Evolutionary conservation across 805 yeast species (phyloP).

Genomic region (Saturnispora diversa): DNA sequence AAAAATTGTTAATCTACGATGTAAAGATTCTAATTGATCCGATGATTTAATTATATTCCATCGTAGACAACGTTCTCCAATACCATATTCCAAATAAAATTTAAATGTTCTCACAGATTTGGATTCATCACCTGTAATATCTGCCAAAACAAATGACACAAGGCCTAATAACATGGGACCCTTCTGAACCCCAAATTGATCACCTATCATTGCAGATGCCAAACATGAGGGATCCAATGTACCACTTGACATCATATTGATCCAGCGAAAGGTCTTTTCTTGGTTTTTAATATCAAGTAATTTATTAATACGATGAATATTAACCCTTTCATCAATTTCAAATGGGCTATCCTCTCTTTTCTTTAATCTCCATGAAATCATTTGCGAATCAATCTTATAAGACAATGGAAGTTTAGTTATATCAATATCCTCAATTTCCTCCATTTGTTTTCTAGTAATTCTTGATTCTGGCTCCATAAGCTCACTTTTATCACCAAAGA

Average conservation of each 20-base stretch:
- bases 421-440: too few relatives aligned
- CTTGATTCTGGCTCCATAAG: constrained; percentile 2
- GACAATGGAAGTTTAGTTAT: too few relatives aligned
- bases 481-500: constrained; percentile 8
- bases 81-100: constrained; percentile 84
- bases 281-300: constrained; percentile 21
- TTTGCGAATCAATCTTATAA: background rate
- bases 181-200: constrained; percentile 66
- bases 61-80: constrained; percentile 65
- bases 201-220: constrained; percentile 66
- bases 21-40: constrained; percentile 64
- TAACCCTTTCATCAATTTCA: background rate
- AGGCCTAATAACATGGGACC: constrained; percentile 77
- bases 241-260: constrained; percentile 31
- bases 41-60: constrained; percentile 75
- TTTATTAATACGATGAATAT: background rate
- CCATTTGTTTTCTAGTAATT: constrained; percentile 1
- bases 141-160: constrained; percentile 56
- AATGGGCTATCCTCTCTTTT: constrained; percentile 1
- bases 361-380: constrained; percentile 4
- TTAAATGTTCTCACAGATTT: constrained; percentile 38
- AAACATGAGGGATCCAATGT: constrained; percentile 68
- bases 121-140: constrained; percentile 34
- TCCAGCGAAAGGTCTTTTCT: constrained; percentile 17
- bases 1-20: constrained; percentile 44